These are phyloP conservation scores for Hippophae tibetana DNA, from an alignment of 306 rosid species.

Conservation along the genomic window DNA sequence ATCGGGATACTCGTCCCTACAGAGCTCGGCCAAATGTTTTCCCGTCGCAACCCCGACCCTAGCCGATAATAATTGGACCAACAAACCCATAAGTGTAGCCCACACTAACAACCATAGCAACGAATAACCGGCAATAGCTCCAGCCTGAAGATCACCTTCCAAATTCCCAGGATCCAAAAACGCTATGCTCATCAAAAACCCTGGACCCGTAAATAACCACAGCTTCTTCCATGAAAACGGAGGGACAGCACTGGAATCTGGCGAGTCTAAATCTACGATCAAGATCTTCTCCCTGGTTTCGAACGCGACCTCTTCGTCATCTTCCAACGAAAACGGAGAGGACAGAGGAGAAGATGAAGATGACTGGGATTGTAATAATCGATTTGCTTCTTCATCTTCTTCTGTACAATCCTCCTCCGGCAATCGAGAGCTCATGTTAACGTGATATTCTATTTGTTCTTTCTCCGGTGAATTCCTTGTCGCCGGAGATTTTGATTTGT, in stretches of 20 bases:
- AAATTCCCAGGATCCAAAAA: conserved; percentile 87
- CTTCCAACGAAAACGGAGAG: conserved; percentile 3
- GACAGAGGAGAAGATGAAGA: neutral
- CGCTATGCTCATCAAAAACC: conserved; percentile 87
- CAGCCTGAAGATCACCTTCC: conserved; percentile 86
- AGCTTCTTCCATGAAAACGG: conserved; percentile 77
- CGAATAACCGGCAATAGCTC: conserved; percentile 81
- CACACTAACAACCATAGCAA: conserved; percentile 75
- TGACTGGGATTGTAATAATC: conserved; percentile 30
- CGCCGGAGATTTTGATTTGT: too few species aligned
- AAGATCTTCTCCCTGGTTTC: conserved; percentile 70
- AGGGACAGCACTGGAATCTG: conserved; percentile 22
- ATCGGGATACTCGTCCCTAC: conserved; percentile 66
- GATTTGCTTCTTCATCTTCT: conserved; percentile 47
- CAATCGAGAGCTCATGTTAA: too few species aligned
- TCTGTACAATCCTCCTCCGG: conserved; percentile 15
- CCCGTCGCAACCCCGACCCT: conserved; percentile 79
- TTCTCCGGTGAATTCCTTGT: too few species aligned
- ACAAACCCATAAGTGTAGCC: conserved; percentile 73
- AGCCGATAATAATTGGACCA: conserved; percentile 63
- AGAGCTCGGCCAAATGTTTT: conserved; percentile 70
- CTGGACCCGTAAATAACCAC: conserved; percentile 79
- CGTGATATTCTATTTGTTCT: too few species aligned
- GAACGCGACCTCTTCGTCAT: conserved; percentile 26
- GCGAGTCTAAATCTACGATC: conserved; percentile 28